Base-by-base conservation (phyloP, 352 stramenopile species). In the Phytopythium cucurbitacearum region DNA sequence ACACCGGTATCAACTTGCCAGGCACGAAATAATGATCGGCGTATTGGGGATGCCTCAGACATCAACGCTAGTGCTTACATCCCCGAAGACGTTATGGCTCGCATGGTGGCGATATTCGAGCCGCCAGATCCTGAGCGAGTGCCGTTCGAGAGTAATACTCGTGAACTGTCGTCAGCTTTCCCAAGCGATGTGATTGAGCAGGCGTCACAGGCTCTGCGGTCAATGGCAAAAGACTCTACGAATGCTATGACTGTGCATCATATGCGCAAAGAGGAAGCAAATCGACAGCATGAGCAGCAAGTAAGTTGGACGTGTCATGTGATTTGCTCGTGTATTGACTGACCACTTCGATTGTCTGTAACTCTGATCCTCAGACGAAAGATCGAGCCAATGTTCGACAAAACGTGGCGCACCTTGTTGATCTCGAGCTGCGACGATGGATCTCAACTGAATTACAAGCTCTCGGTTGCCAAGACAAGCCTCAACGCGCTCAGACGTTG, bases 351-450 rank as follows among this genome's bases (percentile, higher is more conserved):
- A 16, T 53, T n/a, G 6, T 3, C 9, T 16, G 15, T 7, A 40
- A 47, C 21, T 28, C 21, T 39, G 34, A 4, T 11, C 0, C 0
- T n/a, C 44, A 85, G 77, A 32, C 3, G 12, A 46, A 46, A 8
- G 76, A 89, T 57, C 65, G 69, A 28, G 28, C 60, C 11, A 56
- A 40, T 35, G 82, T 56, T 1, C 44, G 62, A 7, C 56, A 57
- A 7, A 80, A 62, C 16, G 35, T 81, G 12, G 42, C 69, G 10
- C 77, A 91, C 41, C 60, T 65, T 9, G 67, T 91, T 28, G 80
- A 89, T 40, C 53, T 89, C 51, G 55, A 72, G 28, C 65, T 88
- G 4, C 69, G 80, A 34, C 68, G 69, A 32, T 87, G 76, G 74
- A 74, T 89, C 60, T 80, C 78, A 1, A 45, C 35, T 15, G 52